Base-by-base conservation (phyloP, 108 stramenopile genomes). In the Hondaea fermentalgiana region DNA sequence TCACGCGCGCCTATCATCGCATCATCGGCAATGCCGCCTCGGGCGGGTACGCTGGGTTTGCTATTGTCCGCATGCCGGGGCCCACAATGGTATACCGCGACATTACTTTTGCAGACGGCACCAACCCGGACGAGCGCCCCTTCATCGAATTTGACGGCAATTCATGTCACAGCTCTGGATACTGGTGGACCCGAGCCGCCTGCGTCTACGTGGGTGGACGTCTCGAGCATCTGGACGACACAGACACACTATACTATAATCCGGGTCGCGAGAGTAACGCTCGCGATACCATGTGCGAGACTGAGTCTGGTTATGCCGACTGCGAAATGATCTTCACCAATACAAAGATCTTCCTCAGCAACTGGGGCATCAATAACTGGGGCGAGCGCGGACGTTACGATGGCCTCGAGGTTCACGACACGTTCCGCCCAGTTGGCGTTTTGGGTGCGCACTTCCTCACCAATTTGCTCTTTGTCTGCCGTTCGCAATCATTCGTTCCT, bases 41-140 rank as follows among this genome's bases (percentile, higher is more conserved):
- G 43, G 88, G 88, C 21, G 88, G 88, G 1, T 88, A 58, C 29
- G 44, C 60, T 5, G 88, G 88, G 5, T 88, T 88, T 60, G 58
- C 88, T 0, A 29, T 60, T 43, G 59, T 60, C 42, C 60, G 60
- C 16, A 21, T 88, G 44, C 88, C 88, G 44, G 45, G 23, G 28
- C 44, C 58, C 45, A 44, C 14, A 5, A 60, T 60, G 60, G 60
- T 14, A 0, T 83, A 21, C 49, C 76, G 76, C 51, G 4, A 4
- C 28, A 35, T 35, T 35, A 2, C 35, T 35, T 35, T 35, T 6
- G 44, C 12, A 35, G 16, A 23, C 49, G 44, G 5, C 49, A 8
- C 44, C 17, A 35, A 35, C 4, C 88, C 88, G 1, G 5, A 25
- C 12, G n/a, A 88, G 35, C 35, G 59, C 0, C 88, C 88, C 14